Evolutionary conservation across 106 monocot genomes (phyloP), one percentile per base, ranked within the genome.

Genomic region (Alisma plantagoaquatica): DNA sequence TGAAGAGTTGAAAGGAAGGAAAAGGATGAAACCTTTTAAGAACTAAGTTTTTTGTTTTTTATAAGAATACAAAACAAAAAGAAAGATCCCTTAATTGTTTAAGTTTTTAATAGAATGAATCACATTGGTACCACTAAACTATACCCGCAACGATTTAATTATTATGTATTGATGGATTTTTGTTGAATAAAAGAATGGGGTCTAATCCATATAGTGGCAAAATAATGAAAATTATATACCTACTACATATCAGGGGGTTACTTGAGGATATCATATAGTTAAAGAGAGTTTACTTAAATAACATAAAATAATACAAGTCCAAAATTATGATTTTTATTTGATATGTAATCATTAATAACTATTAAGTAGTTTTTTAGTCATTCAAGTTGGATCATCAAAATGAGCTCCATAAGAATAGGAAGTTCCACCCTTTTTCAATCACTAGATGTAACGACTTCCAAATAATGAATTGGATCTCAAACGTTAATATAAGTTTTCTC

Each of bases 91-190:
- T 38, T 38, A 38, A 38, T 14, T 38, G 14, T 7, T 38, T 38
- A 38, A 38, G 35, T 6, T 38, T 38, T 38, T 38, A 38, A 38
- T 38, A 38, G 35, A 38, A 38, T 38, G 35, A 38, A 38, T 38
- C 35, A 38, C 35, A 38, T 6, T 38, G 6, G 6, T 38, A 38
- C 35, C 35, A 38, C 35, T 38, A 38, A 38, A 38, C 35, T 38
- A 38, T 38, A 38, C 6, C 35, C 35, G 35, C 35, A 7, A 38
- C 35, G 14, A 38, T 38, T 38, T 38, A 7, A 38, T 38, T 38
- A 38, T 38, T 38, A 14, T 38, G 14, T 38, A 38, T 38, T 38
- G 14, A 38, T 38, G 35, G 6, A 38, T 14, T 38, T 38, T 38
- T 38, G 35, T 38, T 14, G 14, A 38, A 6, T n/a, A 38, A 38